Evolutionary conservation across 768 basidiomycete genomes (phyloP), one percentile per base, ranked within the genome.

Genomic region (Suillus luteus): DNA sequence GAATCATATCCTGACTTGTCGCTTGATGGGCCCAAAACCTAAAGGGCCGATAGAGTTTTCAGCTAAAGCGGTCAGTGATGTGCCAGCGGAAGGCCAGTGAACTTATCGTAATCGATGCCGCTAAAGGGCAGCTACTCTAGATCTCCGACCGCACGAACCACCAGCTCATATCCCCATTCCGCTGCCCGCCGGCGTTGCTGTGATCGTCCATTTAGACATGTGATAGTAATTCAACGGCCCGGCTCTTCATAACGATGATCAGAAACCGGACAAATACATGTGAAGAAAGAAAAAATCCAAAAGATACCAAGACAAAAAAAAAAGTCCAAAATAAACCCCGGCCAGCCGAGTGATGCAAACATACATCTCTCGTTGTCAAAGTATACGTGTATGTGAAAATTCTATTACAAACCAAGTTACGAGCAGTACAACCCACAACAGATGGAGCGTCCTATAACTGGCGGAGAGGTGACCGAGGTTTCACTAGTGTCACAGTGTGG

Each of bases 331-430:
- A 58, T 37, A 58, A 58, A 24, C 22, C 10, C 11, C 33, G 52
- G 11, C 10, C 33, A 54, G 31, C 52, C 31, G 31, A 54, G 31
- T 35, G 31, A 54, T 35, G 19, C 19, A 35, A 40, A 31, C 24
- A 31, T 40, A 41, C 24, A 19, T 41, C 5, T 58, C 57, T 41
- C 40, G 41, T 58, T 31, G 57, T 58, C n/a, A 41, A 38, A 19
- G 57, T 58, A 27, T 49, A 49, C 49, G 49, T 49, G 49, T 49
- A 24, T 22, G 41, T 31, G 40, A 58, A 31, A 58, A 58, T 41
- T 57, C 57, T 58, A 58, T 58, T 58, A 58, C n/a, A 41, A 19
- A 58, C 57, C 57, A 43, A 31, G 11, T 58, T 41, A 58, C 57
- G 41, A 58, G 17, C 57, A 58, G 57, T 41, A 41, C 40, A 41